phyloP scores from a whole-genome alignment of 495 filamentous ascomycete genomes.

The Lepraria neglecta region DNA sequence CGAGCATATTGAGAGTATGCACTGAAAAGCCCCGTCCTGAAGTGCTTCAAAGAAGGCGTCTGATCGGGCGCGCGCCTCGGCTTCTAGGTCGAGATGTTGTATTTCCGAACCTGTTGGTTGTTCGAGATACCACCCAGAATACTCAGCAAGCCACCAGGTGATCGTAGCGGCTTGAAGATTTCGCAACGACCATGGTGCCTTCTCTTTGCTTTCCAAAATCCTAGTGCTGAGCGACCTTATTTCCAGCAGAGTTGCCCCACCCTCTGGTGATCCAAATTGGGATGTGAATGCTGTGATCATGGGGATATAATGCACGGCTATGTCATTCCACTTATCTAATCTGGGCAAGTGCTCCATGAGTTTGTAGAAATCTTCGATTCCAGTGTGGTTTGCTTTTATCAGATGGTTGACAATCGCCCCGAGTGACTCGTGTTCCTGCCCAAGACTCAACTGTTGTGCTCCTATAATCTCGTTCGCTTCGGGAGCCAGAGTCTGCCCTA shows the following conservation, averaged over 20 bases:
- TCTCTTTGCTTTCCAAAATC: conserved; percentile 57
- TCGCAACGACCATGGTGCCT: conserved; percentile 59
- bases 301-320: conserved; percentile 72
- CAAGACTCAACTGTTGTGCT: conserved; percentile 63
- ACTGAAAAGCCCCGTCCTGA: conserved; percentile 86
- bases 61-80: conserved; percentile 61
- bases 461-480: conserved; percentile 65
- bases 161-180: conserved; percentile 69
- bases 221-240: conserved; percentile 62
- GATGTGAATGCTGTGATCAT: conserved; percentile 65
- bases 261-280: conserved; percentile 67
- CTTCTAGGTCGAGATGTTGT: conserved; percentile 51
- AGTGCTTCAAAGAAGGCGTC: conserved; percentile 69
- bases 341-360: conserved; percentile 60
- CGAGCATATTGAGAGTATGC: conserved; percentile 75
- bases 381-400: conserved; percentile 64
- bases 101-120: conserved; percentile 48
- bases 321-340: conserved; percentile 64
- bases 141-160: conserved; percentile 83
- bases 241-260: conserved; percentile 50
- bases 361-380: conserved; percentile 61
- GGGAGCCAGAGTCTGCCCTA: conserved; percentile 52
- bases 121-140: conserved; percentile 83
- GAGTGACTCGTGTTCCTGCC: conserved; percentile 84
- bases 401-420: conserved; percentile 67